Conservation (phyloP, 1,139 yeast genomes). For the Yamadazyma diospyri region DNA sequence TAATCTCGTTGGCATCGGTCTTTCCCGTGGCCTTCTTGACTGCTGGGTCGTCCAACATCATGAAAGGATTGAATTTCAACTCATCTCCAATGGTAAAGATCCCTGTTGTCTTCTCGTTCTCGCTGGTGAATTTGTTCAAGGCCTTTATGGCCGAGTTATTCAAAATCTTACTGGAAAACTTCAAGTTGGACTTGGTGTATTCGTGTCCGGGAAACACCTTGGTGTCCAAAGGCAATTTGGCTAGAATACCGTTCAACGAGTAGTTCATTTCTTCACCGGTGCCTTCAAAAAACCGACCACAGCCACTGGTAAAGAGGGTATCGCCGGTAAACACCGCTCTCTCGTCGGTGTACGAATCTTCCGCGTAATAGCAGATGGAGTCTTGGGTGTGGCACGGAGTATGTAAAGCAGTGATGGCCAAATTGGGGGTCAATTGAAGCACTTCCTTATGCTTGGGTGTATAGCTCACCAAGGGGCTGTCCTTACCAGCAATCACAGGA, state of each 20-base stretch:
- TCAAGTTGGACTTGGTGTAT: constrained; percentile 79
- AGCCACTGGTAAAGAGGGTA: constrained; percentile 89
- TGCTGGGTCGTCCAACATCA: constrained; percentile 62
- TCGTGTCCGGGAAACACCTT: constrained; percentile 92
- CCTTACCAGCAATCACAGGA: constrained; percentile 84
- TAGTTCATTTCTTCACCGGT: constrained; percentile 73
- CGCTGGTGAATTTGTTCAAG: constrained; percentile 48
- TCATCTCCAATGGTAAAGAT: constrained; percentile 83
- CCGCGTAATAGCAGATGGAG: constrained; percentile 79
- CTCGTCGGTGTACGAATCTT: constrained; percentile 58
- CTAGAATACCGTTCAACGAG: constrained; percentile 59
- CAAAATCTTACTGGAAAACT: constrained; percentile 68
- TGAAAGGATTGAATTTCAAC: constrained; percentile 79
- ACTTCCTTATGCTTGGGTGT: constrained; percentile 66
- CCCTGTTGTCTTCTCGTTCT: constrained; percentile 78
- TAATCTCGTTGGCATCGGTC: constrained; percentile 46
- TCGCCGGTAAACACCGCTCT: constrained; percentile 92
- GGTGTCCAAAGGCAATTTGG: constrained; percentile 62
- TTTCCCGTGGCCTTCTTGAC: constrained; percentile 47
- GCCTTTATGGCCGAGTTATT: constrained; percentile 49
- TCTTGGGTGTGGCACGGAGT: constrained; percentile 99
- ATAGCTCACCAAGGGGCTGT: constrained; percentile 64
- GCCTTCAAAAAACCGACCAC: constrained; percentile 97
- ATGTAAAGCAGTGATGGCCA: constrained; percentile 77
- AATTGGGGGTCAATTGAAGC: constrained; percentile 57